phyloP scores from a whole-genome alignment of 805 yeast species.

The Cyberlindnera nakhonratchasimensis region DNA sequence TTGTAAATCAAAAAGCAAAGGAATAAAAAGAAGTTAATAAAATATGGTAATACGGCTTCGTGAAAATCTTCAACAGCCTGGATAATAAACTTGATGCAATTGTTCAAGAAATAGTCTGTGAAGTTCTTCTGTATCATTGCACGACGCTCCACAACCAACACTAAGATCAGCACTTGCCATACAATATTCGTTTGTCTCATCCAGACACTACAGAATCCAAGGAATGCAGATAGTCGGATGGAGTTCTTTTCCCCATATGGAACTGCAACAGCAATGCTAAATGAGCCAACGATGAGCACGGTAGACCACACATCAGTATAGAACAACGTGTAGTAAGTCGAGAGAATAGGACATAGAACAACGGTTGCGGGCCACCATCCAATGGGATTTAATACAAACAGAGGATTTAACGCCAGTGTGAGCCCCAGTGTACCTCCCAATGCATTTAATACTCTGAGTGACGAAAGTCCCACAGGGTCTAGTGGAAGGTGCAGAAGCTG shows the following conservation, averaged over 20 bases:
- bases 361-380: constrained; percentile 43
- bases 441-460: constrained; percentile 57
- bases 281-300: constrained; percentile 54
- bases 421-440: constrained; percentile 58
- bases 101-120: constrained; percentile 35
- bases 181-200: constrained; percentile 90
- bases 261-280: constrained; percentile 43
- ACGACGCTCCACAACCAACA: constrained; percentile 50
- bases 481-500: constrained; percentile 24
- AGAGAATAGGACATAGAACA: constrained; percentile 62
- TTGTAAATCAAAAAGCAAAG: constrained; percentile 56
- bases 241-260: constrained; percentile 35
- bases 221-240: constrained; percentile 44
- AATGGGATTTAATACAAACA: constrained; percentile 38
- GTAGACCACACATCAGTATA: constrained; percentile 96
- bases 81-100: constrained; percentile 37
- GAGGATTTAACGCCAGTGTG: constrained; percentile 43
- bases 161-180: constrained; percentile 69
- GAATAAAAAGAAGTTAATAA: constrained; percentile 50
- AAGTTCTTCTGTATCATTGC: constrained; percentile 41
- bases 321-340: constrained; percentile 70
- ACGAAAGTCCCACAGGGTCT: constrained; percentile 33
- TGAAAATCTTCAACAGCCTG: constrained; percentile 35
- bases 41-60: constrained; percentile 45
- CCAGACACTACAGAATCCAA: constrained; percentile 61